Evolutionary conservation across 345 rosid species (phyloP), one percentile per base, ranked within the genome.

Genomic region (Gossypium mustelinum): DNA sequence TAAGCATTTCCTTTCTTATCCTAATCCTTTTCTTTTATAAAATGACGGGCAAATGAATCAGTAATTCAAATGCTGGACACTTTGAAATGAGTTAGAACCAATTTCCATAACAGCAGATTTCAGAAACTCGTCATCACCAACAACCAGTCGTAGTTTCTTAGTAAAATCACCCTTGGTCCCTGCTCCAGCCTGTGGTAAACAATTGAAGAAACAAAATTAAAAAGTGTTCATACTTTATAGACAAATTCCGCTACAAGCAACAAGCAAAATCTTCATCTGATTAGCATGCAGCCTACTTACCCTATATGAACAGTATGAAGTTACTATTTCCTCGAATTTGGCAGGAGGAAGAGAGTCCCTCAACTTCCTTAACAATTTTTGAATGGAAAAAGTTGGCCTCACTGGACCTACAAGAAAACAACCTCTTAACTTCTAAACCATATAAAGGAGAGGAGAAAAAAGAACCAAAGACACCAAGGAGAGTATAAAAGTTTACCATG

Each of bases 51-150:
- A 64, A 41, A 67, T 45, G 55, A 44, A 71, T 34, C 60, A 39
- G 24, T 3, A 29, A 34, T 14, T 20, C 51, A 17, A 27, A 11
- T 55, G 10, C 34, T 34, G 41, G 41, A 41, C 7, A 43, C 25
- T 64, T 43, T 7, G 25, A 69, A n/a, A 20, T 73, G 59, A 50
- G 14, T 14, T 24, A 14, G 56, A 59, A 64, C 44, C 68, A 55
- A 86, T 81, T 72, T 78, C 84, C 76, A 7, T 74, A 17, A 81
- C 74, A 13, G 79, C 69, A 24, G 85, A 76, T 62, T 66, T 68
- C 20, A 86, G 72, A 52, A 68, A 69, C 48, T 29, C 34, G 34
- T 72, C 73, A 76, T 86, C 86, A 17, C 89, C 87, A 7, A 68
- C 82, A 73, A 80, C 73, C 39, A 29, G 12, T 34, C 80, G 82